Evolutionary conservation across 495 filamentous ascomycete species (phyloP), one percentile per base, ranked within the genome.

Genomic region (Aspergillus cristatus): DNA sequence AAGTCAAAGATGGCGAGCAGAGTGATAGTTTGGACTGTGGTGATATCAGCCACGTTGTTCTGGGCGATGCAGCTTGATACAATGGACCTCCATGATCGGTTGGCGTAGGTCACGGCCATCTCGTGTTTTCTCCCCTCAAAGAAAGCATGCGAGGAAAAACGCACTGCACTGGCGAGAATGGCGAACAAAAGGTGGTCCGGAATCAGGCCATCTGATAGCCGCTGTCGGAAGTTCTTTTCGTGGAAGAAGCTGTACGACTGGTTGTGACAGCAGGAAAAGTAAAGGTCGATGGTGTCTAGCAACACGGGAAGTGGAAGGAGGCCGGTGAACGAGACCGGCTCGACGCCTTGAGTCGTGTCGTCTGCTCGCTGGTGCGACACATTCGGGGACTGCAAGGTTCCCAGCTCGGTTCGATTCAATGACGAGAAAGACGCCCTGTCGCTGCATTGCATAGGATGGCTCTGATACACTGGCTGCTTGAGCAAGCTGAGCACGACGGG

Each of bases 191-290:
- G 40, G 29, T 56, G 41, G 0, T 45, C 29, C 7, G 58, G 55
- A 1, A 58, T 32, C 17, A 15, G 34, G 20, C 40, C 39, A 12
- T 34, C 20, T 13, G 38, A 20, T 14, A 45, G 32, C 6, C 44
- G 45, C 18, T 46, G 36, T 14, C 46, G 41, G 17, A 62, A 59
- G 1, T 38, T 35, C 6, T 33, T 28, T 7, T 52, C 50, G 30
- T 53, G 43, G 43, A 62, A 62, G 30, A 58, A 47, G 11, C 43
- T 45, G 35, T 53, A 62, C 6, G 55, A 55, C 40, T 57, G 50
- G 29, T 58, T 57, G 22, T 62, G 58, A 22, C 45, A 52, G 25
- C 51, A 51, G 10, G 32, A 22, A 37, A 60, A 60, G 37, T 50
- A 60, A 7, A 50, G 39, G 28, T 46, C 40, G 45, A 45, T 48